phyloP scores from a whole-genome alignment of 2,329 filamentous ascomycete species.

The Tolypocladium album region DNA sequence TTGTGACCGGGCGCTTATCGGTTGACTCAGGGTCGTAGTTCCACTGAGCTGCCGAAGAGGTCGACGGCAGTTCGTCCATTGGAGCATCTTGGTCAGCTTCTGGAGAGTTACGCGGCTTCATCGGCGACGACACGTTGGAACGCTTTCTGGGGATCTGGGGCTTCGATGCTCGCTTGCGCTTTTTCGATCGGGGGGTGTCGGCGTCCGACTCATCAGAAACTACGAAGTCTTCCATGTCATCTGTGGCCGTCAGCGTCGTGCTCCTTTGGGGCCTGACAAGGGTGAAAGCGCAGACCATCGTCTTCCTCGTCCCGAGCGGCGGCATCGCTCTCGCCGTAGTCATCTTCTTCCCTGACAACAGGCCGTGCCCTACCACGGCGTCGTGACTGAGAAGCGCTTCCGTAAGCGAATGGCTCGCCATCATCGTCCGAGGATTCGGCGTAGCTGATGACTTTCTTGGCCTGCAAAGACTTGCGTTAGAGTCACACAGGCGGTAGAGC shows the following conservation, averaged over 20 bases:
- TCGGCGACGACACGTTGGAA: constrained; percentile 38
- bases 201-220: constrained; percentile 80
- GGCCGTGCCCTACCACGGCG: constrained; percentile 39
- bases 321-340: constrained; percentile 58
- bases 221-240: constrained; percentile 79
- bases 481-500: too few relatives aligned
- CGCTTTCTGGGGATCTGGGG: constrained; percentile 48
- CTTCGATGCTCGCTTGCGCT: constrained; percentile 60
- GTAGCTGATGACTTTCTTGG: constrained; percentile 59
- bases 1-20: constrained; percentile 23
- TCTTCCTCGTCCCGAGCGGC: constrained; percentile 53
- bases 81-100: constrained; percentile 40
- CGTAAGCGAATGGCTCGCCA: constrained; percentile 55
- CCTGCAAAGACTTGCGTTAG: constrained; percentile 18
- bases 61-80: constrained; percentile 44
- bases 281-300: constrained; percentile 34
- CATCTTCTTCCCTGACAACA: constrained; percentile 55
- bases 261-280: too few relatives aligned
- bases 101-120: constrained; percentile 17
- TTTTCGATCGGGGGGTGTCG: constrained; percentile 45
- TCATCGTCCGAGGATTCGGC: constrained; percentile 76
- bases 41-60: constrained; percentile 77
- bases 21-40: constrained; percentile 44
- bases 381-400: constrained; percentile 26
- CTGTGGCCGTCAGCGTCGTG: constrained; percentile 16